Evolutionary conservation across 176 grass and related monocot species (phyloP).

Genomic region (Aegilops longissima): DNA sequence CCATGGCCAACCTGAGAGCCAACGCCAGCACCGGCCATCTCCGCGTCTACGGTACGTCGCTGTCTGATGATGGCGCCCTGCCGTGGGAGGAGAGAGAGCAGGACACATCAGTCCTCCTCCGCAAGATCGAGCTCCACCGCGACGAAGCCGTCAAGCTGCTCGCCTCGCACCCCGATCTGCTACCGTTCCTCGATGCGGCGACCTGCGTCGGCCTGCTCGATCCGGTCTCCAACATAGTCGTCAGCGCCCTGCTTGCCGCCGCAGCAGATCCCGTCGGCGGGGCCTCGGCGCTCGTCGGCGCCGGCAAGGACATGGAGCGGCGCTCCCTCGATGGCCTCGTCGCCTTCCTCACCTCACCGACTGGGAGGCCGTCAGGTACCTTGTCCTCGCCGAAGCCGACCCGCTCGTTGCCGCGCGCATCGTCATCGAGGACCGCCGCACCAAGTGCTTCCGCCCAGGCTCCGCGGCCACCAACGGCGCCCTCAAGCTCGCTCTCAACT

Average conservation of each 20-base stretch:
- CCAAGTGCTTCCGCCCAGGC: not conserved
- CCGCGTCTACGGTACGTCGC: not conserved
- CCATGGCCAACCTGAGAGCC: not conserved
- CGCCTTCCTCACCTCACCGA: not conserved
- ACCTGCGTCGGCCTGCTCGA: not conserved
- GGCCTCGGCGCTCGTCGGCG: not conserved
- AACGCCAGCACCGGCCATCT: not conserved
- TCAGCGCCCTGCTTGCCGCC: not conserved
- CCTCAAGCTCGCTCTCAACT: not conserved
- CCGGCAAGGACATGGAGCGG: not conserved
- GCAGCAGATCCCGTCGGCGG: not conserved
- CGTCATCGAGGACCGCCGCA: not conserved
- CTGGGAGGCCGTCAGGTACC: constrained; percentile 10
- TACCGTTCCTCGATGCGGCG: not conserved
- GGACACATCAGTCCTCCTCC: not conserved
- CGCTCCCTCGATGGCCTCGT: not conserved
- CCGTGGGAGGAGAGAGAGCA: not conserved
- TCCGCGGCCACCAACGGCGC: not conserved
- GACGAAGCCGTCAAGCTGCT: not conserved
- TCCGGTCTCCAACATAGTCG: not conserved
- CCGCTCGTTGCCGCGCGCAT: not conserved
- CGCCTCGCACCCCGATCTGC: not conserved
- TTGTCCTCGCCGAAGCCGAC: not conserved
- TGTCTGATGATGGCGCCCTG: not conserved
- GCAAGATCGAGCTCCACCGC: not conserved